Evolutionary conservation across 73 alveolate genomes (phyloP).

Genomic region (Uronychia binucleata): DNA sequence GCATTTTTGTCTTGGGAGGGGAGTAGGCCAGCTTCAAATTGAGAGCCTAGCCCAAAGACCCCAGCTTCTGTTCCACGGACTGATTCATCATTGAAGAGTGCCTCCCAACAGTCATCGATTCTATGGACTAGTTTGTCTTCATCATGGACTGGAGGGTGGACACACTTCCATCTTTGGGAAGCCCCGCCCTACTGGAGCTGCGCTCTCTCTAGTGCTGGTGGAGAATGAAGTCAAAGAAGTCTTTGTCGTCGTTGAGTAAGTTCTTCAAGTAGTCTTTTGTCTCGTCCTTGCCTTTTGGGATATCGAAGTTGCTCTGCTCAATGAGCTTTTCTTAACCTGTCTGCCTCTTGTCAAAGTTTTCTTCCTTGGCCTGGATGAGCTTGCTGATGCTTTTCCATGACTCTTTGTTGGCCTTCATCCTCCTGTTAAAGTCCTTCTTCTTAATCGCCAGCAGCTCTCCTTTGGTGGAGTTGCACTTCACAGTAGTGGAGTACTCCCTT

Average conservation of each 20-base stretch:
- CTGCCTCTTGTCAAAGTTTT: not conserved
- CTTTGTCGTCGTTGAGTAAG: not conserved
- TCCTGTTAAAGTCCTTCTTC: constrained; percentile 19
- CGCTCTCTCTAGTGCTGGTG: not conserved
- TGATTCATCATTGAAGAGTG: no score
- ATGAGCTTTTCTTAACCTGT: not conserved
- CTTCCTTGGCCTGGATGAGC: not conserved
- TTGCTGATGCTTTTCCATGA: constrained; percentile 13
- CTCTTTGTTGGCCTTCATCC: constrained; percentile 37
- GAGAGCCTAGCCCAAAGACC: no score
- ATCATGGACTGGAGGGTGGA: no score
- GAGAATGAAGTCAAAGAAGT: not conserved
- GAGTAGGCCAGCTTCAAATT: no score
- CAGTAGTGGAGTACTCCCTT: constrained; percentile 34
- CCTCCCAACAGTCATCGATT: no score
- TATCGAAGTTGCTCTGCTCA: no score
- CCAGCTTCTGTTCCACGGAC: no score
- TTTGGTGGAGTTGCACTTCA: constrained; percentile 12
- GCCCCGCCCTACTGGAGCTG: no score
- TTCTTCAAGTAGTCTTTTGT: not conserved
- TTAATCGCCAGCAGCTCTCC: constrained; percentile 24
- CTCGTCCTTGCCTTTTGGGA: not conserved
- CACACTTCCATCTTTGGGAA: no score
- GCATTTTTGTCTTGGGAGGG: no score
- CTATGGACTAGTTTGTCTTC: no score